Base-by-base conservation (phyloP, 73 alveolate genomes). In the Symbiodinium pilosum region DNA sequence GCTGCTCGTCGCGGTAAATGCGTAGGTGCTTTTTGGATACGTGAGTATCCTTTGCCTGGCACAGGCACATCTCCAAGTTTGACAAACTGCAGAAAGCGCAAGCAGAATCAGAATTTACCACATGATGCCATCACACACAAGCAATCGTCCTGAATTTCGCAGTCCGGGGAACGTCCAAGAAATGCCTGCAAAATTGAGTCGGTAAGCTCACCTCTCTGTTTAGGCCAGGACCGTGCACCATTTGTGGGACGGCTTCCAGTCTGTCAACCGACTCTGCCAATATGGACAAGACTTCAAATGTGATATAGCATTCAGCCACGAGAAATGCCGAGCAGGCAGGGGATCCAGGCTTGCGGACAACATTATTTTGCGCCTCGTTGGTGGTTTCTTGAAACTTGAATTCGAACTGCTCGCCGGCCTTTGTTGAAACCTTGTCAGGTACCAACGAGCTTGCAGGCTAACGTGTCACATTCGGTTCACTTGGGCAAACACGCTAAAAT, bases 41-140 rank as follows among this genome's bases (percentile, higher is more conserved):
- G 52, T 91, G 97, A 44, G 77, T 69, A 88, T 91, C 97, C 34
- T 56, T 91, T 38, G 94, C 94, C 94, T 87, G 56, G 85, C 85
- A 28, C 7, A n/a, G 85, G 43, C 26, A 71, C 73, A 14, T 43
- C 21, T 30, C 18, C 34, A 69, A 11, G 32, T n/a, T 38, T 69
- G 42, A 21, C n/a, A n/a, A n/a, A n/a, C n/a, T 69, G 84, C 84
- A 69, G 84, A 69, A 28, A 11, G 18, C 0, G 84, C 34, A 11
- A 34, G 42, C 32, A 69, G 11, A 9, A 34, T 24, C 42, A 71
- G 43, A 71, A 71, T 71, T 3, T 1, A 20, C 85, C 85, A 2
- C 85, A 28, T 0, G 16, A 16, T 30, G 26, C 32, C 32, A 30
- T 41, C 85, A 16, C 47, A 30, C 12, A 30, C 30, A 41, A 24